Conservation (phyloP, 768 basidiomycete genomes). For the Podaxis mareebaensis region DNA sequence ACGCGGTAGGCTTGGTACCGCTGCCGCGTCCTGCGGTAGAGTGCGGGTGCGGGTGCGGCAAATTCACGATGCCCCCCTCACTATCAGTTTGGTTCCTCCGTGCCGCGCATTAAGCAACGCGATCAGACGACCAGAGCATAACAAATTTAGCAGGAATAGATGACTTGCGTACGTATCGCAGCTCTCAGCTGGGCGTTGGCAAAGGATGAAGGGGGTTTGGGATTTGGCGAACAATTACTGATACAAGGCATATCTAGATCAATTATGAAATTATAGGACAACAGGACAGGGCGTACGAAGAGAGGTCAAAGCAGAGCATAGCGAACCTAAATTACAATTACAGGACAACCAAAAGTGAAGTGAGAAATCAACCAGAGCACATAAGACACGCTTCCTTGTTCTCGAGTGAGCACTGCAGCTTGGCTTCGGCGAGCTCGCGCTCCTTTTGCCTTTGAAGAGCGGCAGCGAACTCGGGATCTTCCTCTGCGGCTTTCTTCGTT, state of each 20-base stretch:
- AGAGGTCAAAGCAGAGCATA: constrained; percentile 3
- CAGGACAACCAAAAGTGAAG: not conserved
- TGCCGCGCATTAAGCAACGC: no score
- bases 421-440: constrained; percentile 78
- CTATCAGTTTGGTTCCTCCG: no score
- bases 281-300: not conserved
- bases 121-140: no score
- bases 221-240: not conserved
- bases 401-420: constrained; percentile 81
- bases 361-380: constrained; percentile 71
- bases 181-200: no score
- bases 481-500: constrained; percentile 53
- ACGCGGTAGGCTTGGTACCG: no score
- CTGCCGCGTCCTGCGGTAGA: no score
- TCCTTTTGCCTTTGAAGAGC: constrained; percentile 71
- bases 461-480: constrained; percentile 75
- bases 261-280: not conserved
- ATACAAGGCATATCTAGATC: constrained; percentile 10
- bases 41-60: no score
- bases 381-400: constrained; percentile 95
- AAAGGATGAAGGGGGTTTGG: no score
- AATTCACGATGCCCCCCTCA: no score
- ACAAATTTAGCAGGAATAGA: no score
- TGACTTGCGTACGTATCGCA: no score
- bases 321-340: constrained; percentile 12